Evolutionary conservation across 495 filamentous ascomycete genomes (phyloP).

Genomic region (Penicillium cosmopolitanum): DNA sequence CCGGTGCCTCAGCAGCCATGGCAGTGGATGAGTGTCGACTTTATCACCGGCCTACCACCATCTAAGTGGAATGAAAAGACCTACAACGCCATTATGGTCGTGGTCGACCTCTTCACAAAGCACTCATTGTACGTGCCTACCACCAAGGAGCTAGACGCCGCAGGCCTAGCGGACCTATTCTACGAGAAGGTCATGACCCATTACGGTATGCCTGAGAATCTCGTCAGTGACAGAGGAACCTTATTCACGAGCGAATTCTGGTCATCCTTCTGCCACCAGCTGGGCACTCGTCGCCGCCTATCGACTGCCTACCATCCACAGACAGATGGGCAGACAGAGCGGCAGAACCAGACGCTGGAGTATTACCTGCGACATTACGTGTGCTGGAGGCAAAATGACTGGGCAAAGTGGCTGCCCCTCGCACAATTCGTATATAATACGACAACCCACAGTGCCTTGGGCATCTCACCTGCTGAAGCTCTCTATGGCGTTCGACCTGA

Average conservation of each 20-base stretch:
- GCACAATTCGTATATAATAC: too few species aligned
- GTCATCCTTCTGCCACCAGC: constrained; percentile 17
- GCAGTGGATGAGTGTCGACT: too few species aligned
- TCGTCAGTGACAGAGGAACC: constrained; percentile 25
- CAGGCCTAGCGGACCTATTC: constrained; percentile 1
- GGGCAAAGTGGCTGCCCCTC: constrained; percentile 10
- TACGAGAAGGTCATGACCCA: neutral
- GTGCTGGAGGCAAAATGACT: constrained; percentile 16
- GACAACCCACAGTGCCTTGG: too few species aligned
- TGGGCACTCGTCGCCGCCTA: constrained; percentile 15
- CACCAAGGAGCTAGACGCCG: neutral
- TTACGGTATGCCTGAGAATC: constrained; percentile 13
- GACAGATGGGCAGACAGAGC: constrained; percentile 19
- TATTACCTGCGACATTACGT: constrained; percentile 6
- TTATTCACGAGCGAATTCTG: constrained; percentile 22
- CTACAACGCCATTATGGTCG: too few species aligned
- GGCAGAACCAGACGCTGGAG: constrained; percentile 1
- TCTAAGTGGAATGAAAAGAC: too few species aligned
- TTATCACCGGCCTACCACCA: too few species aligned
- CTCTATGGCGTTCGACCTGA: too few species aligned
- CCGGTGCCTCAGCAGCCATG: too few species aligned
- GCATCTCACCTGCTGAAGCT: too few species aligned
- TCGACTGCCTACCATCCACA: constrained; percentile 25
- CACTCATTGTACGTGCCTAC: constrained; percentile 5
- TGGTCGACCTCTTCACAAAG: constrained; percentile 6